Base-by-base conservation (phyloP, 1,139 yeast genomes). In the Sugiyamaella novakii region DNA sequence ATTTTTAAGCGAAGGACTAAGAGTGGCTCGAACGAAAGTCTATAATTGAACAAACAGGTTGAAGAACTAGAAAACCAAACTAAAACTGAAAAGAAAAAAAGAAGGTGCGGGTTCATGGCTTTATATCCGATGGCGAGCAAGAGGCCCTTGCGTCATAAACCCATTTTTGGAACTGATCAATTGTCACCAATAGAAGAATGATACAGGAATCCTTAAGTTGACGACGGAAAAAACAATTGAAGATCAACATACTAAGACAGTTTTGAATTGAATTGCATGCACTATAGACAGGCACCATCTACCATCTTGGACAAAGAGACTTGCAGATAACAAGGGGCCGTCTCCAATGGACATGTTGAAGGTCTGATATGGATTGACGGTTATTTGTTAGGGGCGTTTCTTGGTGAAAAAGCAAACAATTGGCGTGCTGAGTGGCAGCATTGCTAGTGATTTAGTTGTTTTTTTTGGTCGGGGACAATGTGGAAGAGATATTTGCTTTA, bases 271-370 rank as follows among this genome's bases (percentile, higher is more conserved):
- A 19, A 17, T 11, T 30, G 35, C 43, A 21, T 12, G 18, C 15
- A 8, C 12, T 17, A 27, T 18, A 17, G 27, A 39, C 43, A 39
- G 36, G 43, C 43, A 39, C 25, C 25, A 29, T 14, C 15, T 39
- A 29, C 43, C 43, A 29, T 34, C 43, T 39, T 30, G 43, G 43
- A 39, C 43, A 39, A 39, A 31, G 43, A 39, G 43, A 39, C 35
- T 28, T 39, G 43, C 43, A 39, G 43, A 39, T 39, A 29, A 39
- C 43, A 39, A 39, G 36, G 43, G 43, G 43, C 34, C 36, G 17
- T 8, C 12, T 21, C n/a, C 8, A 15, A 12, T 15, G 7, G n/a
- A 17, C 17, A 29, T 31, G 21, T 31, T 15, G n/a, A n/a, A n/a
- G n/a, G n/a, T 31, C 2, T 34, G 25, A 34, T 34, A 21, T 34